Percentiles rank a stretch among this genome's conserved stretches.
These are phyloP conservation scores for Cyclocybe aegerita DNA, from an alignment of 768 basidiomycete genomes.

Conservation along the genomic window DNA sequence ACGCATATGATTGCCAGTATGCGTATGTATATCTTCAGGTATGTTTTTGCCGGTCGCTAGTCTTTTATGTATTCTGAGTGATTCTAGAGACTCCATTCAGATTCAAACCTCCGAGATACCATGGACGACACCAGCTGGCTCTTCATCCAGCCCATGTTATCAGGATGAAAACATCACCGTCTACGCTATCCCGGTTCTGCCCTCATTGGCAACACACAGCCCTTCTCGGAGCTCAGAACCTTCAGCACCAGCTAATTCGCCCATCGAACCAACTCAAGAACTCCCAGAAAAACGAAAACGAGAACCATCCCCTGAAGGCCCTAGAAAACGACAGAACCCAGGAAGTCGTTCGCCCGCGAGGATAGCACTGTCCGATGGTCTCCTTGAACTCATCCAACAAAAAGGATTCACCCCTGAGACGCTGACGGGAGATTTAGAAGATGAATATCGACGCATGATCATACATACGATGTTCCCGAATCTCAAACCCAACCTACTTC, in stretches of 20 bases:
- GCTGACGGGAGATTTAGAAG: conserved; percentile 44
- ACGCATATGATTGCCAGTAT: conserved; percentile 69
- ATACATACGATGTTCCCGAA: conserved; percentile 65
- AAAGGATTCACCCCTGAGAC: conserved; percentile 28
- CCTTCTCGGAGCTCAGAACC: neutral
- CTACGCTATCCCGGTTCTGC: conserved; percentile 54
- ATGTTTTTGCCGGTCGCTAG: conserved; percentile 12
- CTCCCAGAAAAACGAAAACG: conserved; percentile 44
- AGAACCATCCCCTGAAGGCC: conserved; percentile 31
- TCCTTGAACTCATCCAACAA: conserved; percentile 11
- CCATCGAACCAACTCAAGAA: conserved; percentile 11
- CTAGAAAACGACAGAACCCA: conserved; percentile 34
- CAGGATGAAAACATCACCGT: conserved; percentile 64
- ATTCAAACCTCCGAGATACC: conserved; percentile 47
- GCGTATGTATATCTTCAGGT: conserved; percentile 71
- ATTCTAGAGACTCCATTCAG: conserved; percentile 47
- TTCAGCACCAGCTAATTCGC: neutral
- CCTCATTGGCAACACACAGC: conserved; percentile 1
- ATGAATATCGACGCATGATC: conserved; percentile 54
- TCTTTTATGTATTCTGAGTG: conserved; percentile 4
- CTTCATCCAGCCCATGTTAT: conserved; percentile 45
- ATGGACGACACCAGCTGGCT: conserved; percentile 18
- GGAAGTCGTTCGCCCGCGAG: conserved; percentile 3
- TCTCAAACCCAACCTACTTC: conserved; percentile 23
- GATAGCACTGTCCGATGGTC: conserved; percentile 2